phyloP scores from a whole-genome alignment of 2,329 filamentous ascomycete species.

The Microcyclospora tardicrescens region DNA sequence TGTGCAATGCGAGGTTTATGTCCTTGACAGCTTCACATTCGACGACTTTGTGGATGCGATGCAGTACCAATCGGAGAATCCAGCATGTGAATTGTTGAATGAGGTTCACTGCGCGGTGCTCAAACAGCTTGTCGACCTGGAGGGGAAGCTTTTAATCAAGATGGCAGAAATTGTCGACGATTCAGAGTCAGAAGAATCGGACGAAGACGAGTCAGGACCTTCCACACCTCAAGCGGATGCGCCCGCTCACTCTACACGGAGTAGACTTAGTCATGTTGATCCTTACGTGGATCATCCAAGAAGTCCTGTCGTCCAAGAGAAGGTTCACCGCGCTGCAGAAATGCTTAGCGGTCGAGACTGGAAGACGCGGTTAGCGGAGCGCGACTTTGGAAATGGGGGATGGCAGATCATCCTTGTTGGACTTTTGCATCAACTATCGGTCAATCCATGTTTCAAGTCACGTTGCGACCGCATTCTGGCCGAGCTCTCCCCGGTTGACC shows the following conservation, averaged over 20 bases:
- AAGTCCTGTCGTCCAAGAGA: constrained; percentile 19
- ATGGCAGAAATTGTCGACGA: constrained; percentile 65
- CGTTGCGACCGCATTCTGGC: constrained; percentile 66
- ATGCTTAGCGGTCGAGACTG: constrained; percentile 65
- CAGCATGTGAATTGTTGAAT: constrained; percentile 71
- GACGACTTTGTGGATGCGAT: constrained; percentile 91
- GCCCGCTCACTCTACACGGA: constrained; percentile 67
- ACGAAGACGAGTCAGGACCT: constrained; percentile 38
- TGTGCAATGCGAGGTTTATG: constrained; percentile 92
- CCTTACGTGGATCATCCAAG: constrained; percentile 46
- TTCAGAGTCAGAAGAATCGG: constrained; percentile 57
- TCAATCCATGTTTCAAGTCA: constrained; percentile 55
- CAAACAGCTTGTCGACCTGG: constrained; percentile 68
- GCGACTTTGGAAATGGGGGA: constrained; percentile 75
- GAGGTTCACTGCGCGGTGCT: constrained; percentile 87
- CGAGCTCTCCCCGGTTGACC: constrained; percentile 65
- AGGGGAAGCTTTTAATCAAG: constrained; percentile 63
- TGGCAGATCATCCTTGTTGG: constrained; percentile 89
- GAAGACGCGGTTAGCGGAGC: constrained; percentile 70
- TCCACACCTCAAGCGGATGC: constrained; percentile 55
- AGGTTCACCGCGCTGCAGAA: constrained; percentile 57
- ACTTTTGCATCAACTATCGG: constrained; percentile 71
- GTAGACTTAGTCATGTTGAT: constrained; percentile 60
- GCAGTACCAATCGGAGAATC: constrained; percentile 54
- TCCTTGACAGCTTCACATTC: constrained; percentile 92